Conservation (phyloP, 2,329 filamentous ascomycete species). For the Periconia sp. region DNA sequence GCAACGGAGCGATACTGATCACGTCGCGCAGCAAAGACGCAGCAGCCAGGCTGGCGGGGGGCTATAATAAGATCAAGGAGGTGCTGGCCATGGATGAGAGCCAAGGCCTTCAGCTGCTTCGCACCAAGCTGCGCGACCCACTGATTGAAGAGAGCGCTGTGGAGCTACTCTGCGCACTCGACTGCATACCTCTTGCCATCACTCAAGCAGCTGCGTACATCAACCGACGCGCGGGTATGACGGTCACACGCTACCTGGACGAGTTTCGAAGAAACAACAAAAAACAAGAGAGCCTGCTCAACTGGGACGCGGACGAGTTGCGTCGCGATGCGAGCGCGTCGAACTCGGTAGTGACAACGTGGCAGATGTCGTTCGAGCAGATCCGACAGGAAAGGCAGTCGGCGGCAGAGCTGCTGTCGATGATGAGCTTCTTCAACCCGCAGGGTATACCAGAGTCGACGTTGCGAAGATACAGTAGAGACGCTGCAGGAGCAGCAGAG, state of each 20-base stretch:
- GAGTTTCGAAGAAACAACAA: slow-evolving; percentile 44
- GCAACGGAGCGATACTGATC: slow-evolving; percentile 15
- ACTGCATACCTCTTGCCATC: slow-evolving; percentile 42
- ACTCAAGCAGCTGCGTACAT: slow-evolving; percentile 44
- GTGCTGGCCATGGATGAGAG: slow-evolving; percentile 25
- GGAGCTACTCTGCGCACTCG: slow-evolving; percentile 24
- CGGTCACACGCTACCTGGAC: slow-evolving; percentile 43
- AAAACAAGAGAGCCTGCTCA: slow-evolving; percentile 26
- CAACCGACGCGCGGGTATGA: slow-evolving; percentile 14
- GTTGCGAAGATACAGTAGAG: slow-evolving; percentile 21
- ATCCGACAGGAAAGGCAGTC: slow-evolving; percentile 37
- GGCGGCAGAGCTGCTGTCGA: slow-evolving; percentile 53
- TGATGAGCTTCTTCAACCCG: slow-evolving; percentile 57
- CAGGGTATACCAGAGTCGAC: slow-evolving; percentile 49
- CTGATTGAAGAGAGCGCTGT: slow-evolving; percentile 6
- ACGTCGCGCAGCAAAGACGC: slow-evolving; percentile 15
- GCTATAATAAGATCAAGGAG: slow-evolving; percentile 18
- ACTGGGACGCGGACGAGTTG: slow-evolving; percentile 33
- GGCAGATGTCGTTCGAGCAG: slow-evolving; percentile 40
- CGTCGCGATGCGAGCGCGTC: slow-evolving; percentile 40
- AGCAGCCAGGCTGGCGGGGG: slow-evolving; percentile 14
- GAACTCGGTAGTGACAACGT: slow-evolving; percentile 47
- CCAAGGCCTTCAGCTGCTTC: slow-evolving; percentile 23
- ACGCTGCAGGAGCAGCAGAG: slow-evolving; percentile 3
- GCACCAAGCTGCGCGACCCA: slow-evolving; percentile 20